phyloP scores from a whole-genome alignment of 148 eudicot species.

The Beta vulgaris region DNA sequence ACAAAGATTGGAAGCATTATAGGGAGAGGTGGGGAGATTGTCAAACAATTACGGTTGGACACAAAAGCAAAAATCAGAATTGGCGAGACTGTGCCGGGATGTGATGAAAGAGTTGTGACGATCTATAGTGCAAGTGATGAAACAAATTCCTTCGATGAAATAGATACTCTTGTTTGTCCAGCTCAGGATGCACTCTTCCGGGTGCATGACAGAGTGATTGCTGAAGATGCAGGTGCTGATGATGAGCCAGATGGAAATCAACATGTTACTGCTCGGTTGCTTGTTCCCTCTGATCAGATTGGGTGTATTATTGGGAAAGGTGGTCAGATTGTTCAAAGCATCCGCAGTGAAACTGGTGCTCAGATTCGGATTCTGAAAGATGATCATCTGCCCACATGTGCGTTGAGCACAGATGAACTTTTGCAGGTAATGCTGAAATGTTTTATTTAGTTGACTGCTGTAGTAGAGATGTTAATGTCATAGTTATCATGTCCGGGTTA shows the following conservation, averaged over 20 bases:
- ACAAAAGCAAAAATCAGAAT: conserved; percentile 84
- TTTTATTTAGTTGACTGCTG: neutral
- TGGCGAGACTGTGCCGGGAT: conserved; percentile 82
- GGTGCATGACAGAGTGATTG: conserved; percentile 83
- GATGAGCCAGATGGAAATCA: conserved; percentile 56
- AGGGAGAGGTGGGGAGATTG: conserved; percentile 98
- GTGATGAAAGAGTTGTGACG: conserved; percentile 82
- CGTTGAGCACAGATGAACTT: conserved; percentile 85
- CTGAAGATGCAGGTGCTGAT: conserved; percentile 56
- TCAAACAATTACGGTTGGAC: conserved; percentile 76
- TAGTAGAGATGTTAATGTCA: neutral
- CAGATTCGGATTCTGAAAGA: conserved; percentile 90
- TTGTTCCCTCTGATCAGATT: conserved; percentile 95
- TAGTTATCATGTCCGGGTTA: too few relatives aligned
- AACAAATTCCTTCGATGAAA: conserved; percentile 62
- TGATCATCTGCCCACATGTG: conserved; percentile 88
- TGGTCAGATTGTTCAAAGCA: conserved; percentile 80
- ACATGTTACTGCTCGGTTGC: conserved; percentile 64
- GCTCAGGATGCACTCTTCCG: conserved; percentile 89
- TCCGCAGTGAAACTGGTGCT: conserved; percentile 89
- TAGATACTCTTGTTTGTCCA: conserved; percentile 68
- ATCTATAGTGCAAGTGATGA: conserved; percentile 74
- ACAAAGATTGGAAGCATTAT: conserved; percentile 91
- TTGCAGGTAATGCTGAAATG: conserved; percentile 58
- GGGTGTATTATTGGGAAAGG: conserved; percentile 98